A percentile compares a stretch with the other conserved stretches of the same genome.
These are phyloP conservation scores for Chimonanthus praecox DNA, from an alignment of 164 flowering plant genomes.

Conservation along the genomic window DNA sequence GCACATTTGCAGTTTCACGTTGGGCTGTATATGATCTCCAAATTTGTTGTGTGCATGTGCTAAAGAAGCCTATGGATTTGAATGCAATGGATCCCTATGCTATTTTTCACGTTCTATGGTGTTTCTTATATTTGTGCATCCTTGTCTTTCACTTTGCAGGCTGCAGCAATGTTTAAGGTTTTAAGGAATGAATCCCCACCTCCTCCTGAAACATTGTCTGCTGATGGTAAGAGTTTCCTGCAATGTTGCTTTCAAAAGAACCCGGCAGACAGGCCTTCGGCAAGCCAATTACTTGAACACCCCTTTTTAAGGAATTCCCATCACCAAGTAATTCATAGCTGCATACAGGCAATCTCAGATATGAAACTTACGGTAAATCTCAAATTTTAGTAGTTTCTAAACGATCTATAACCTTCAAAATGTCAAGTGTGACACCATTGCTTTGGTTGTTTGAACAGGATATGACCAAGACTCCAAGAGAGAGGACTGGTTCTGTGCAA, in stretches of 20 bases:
- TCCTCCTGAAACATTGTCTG: slow-evolving; percentile 67
- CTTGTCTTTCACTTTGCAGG: slow-evolving; percentile 34
- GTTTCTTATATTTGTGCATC: not conserved
- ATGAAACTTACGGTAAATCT: slow-evolving; percentile 21
- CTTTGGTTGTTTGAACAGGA: slow-evolving; percentile 17
- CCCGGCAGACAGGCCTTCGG: slow-evolving; percentile 83
- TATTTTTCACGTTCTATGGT: not conserved
- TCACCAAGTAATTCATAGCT: slow-evolving; percentile 26
- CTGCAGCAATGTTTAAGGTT: slow-evolving; percentile 92
- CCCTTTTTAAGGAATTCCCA: slow-evolving; percentile 47
- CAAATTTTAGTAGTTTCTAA: not conserved
- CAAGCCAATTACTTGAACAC: slow-evolving; percentile 62
- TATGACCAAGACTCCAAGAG: slow-evolving; percentile 14
- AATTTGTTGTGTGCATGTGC: not conserved
- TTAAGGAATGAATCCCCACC: slow-evolving; percentile 60
- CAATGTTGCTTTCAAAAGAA: slow-evolving; percentile 69
- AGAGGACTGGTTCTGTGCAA: slow-evolving; percentile 11
- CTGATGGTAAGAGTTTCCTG: slow-evolving; percentile 77
- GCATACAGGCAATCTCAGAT: slow-evolving; percentile 16
- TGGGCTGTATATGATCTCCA: not conserved
- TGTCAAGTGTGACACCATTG: not conserved
- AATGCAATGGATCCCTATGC: not conserved
- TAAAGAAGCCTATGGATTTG: not conserved
- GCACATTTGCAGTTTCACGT: no score
- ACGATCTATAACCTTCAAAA: not conserved